Percentiles rank a stretch among this genome's conserved stretches.
phyloP scores from a whole-genome alignment of 441 rosid genomes.

The Erysimum pusillum region DNA sequence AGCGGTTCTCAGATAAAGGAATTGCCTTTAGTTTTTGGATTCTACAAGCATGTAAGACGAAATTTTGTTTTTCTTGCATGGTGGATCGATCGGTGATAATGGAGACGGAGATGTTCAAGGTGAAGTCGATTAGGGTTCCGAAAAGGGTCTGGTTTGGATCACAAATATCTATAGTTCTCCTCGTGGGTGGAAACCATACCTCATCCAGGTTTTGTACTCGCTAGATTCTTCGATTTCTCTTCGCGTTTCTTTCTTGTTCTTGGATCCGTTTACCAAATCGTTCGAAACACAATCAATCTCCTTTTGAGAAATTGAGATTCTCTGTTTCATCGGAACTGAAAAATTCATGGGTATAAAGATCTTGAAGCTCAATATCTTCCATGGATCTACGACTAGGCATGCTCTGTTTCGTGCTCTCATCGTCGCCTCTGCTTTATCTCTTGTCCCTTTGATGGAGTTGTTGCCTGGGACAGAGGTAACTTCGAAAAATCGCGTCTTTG shows the following conservation, averaged over 20 bases:
- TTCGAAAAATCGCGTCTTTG: slow-evolving; percentile 5
- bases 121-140: slow-evolving; percentile 54
- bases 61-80: background rate
- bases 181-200: slow-evolving; percentile 86
- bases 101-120: slow-evolving; percentile 37
- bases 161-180: slow-evolving; percentile 63
- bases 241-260: background rate
- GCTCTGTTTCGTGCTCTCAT: slow-evolving; percentile 56
- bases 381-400: slow-evolving; percentile 56
- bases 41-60: slow-evolving; percentile 32
- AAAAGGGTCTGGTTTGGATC: slow-evolving; percentile 60
- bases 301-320: no score
- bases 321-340: no score
- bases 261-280: slow-evolving; percentile 29
- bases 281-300: no score
- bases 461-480: slow-evolving; percentile 39
- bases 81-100: slow-evolving; percentile 36
- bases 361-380: slow-evolving; percentile 52
- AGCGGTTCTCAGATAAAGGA: background rate
- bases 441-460: slow-evolving; percentile 55
- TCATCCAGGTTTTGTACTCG: slow-evolving; percentile 83
- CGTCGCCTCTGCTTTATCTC: slow-evolving; percentile 49
- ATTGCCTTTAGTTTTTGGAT: background rate
- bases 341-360: slow-evolving; percentile 69
- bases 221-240: slow-evolving; percentile 38